Evolutionary conservation across 129 eudicot genomes (phyloP), one percentile per base, ranked within the genome.

Genomic region (Silybum marianum): DNA sequence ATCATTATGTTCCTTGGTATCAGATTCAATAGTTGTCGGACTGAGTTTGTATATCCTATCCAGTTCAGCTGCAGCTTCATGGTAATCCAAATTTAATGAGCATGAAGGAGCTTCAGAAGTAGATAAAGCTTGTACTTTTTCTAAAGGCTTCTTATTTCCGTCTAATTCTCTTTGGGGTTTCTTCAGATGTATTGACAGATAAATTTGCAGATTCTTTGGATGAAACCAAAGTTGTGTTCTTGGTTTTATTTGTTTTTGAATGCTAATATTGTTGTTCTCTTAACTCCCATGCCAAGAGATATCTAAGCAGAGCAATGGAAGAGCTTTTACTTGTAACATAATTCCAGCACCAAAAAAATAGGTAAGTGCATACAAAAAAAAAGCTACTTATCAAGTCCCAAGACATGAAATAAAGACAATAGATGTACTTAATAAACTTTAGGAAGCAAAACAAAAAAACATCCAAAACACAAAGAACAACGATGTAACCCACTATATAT

Each of bases 271-370:
- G 87, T 46, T 21, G 88, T 72, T 78, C 90, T 90, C 75, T 84
- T 93, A 87, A 95, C 94, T 92, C 97, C 99, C 99, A 96, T 96
- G 77, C 87, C 95, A 81, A 83, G 86, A 76, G 16, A 63, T 73
- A 71, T 78, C 19, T 30, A 28, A 71, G 76, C 78, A 10, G 19
- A 75, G 30, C 25, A 51, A 81, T 32, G 24, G 73, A 38, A 24
- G 38, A 44, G 65, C 78, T 78, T 13, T 48, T 34, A 72, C 62
- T 16, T 10, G 30, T 26, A 26, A 26, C 2, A 2, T 26, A 26
- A 26, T 26, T 26, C 30, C 30, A 1, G 30, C 30, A 26, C 30
- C 30, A 26, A 26, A 26, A 2, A 26, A 26, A 26, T 26, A 26
- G 30, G 30, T 26, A 26, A 26, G 2, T 26, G 30, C 1, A 26